Evolutionary conservation across 768 basidiomycete genomes (phyloP), one percentile per base, ranked within the genome.

Genomic region (Guyanaporus albipodus): DNA sequence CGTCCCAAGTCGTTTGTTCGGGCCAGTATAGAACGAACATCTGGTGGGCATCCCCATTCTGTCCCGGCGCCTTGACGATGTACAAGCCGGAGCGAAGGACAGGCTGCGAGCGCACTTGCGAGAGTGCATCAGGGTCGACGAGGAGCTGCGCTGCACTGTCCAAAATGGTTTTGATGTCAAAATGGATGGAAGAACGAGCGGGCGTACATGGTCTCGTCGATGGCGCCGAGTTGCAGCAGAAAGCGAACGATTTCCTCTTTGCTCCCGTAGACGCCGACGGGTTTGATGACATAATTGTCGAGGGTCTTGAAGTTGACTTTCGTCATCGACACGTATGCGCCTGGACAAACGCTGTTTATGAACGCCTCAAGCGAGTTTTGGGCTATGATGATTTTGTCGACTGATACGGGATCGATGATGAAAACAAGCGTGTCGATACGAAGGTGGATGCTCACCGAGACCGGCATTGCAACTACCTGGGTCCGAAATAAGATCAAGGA

Each of bases 371-470:
- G 62, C 3, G 77, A 74, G 3, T 71, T 63, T 57, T 80, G 78
- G 2, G 69, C 67, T 23, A 84, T 83, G 59, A 83, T 75, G 26
- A 83, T 73, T 56, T 84, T 83, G 53, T 82, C 79, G 31, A 81
- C 81, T 80, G 49, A 42, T 39, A 15, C 23, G n/a, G 40, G 8
- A 42, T n/a, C 15, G 19, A 41, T 12, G 1, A 28, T 47, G 9
- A 27, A 9, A 31, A 27, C 8, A 28, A 14, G 6, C 5, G 18
- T 2, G 18, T 6, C 5, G 1, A 23, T 8, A 14, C 12, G 4
- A 39, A 7, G 18, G 10, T 18, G 11, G 37, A 34, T 21, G 8
- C 61, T 46, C 52, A 79, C 80, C 80, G 6, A 80, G 67, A 1
- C 79, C 77, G 4, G 75, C 71, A 28, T n/a, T n/a, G n/a, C n/a